phyloP scores from a whole-genome alignment of 2,329 filamentous ascomycete species.

The Volutella citrinella region DNA sequence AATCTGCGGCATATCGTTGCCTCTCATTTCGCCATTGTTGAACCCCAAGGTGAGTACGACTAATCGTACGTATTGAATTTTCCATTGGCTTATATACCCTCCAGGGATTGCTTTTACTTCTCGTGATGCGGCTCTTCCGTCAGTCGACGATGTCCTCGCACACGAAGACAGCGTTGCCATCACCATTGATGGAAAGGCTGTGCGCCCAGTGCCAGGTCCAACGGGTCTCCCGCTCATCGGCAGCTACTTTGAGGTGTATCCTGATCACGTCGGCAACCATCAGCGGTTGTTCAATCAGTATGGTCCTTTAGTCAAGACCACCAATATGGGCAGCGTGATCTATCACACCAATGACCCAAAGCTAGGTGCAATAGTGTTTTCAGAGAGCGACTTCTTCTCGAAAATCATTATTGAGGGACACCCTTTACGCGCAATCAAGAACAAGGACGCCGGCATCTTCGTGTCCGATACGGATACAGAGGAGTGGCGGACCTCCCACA shows the following conservation, averaged over 20 bases:
- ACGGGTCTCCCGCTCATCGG: slow-evolving; percentile 47
- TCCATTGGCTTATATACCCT: slow-evolving; percentile 2
- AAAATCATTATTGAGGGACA: slow-evolving; percentile 51
- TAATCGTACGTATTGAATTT: not conserved
- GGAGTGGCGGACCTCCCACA: slow-evolving; percentile 52
- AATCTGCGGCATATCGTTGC: slow-evolving; percentile 38
- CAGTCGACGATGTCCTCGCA: slow-evolving; percentile 33
- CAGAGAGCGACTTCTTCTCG: slow-evolving; percentile 50
- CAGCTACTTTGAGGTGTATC: slow-evolving; percentile 53
- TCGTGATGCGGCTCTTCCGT: slow-evolving; percentile 28
- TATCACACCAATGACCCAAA: slow-evolving; percentile 51
- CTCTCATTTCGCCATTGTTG: slow-evolving; percentile 42
- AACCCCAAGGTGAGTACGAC: slow-evolving; percentile 37
- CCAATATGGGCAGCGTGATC: slow-evolving; percentile 45
- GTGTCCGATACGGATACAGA: slow-evolving; percentile 49
- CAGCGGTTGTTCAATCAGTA: slow-evolving; percentile 52
- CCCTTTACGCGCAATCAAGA: slow-evolving; percentile 42
- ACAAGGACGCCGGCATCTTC: slow-evolving; percentile 41
- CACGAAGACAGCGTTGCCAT: slow-evolving; percentile 36
- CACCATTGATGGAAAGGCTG: slow-evolving; percentile 46
- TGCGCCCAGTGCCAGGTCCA: slow-evolving; percentile 50
- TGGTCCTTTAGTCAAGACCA: slow-evolving; percentile 50
- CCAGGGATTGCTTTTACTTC: slow-evolving; percentile 37
- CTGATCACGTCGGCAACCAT: slow-evolving; percentile 57
- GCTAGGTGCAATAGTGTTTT: slow-evolving; percentile 43